Evolutionary conservation across 2,329 filamentous ascomycete species (phyloP).

Genomic region (Cladosporium sp.): DNA sequence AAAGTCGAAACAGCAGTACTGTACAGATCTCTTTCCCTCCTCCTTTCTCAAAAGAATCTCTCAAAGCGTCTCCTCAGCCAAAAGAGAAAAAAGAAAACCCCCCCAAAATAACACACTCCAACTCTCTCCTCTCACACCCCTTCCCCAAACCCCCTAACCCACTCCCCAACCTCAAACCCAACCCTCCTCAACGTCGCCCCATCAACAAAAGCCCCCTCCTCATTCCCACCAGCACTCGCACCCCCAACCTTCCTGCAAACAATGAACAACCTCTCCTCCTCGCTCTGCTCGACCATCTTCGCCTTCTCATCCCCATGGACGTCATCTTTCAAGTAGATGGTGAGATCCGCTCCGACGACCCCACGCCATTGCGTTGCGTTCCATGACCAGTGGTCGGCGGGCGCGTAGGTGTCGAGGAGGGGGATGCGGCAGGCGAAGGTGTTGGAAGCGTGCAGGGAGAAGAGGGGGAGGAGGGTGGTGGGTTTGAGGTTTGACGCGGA

Average conservation of each 20-base stretch:
- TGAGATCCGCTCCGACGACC: slow-evolving; percentile 74
- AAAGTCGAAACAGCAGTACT: too few species aligned
- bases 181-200: slow-evolving; percentile 62
- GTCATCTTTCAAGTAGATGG: slow-evolving; percentile 58
- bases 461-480: slow-evolving; percentile 72
- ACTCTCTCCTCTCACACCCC: neutral
- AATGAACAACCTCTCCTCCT: slow-evolving; percentile 39
- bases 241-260: slow-evolving; percentile 30
- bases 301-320: slow-evolving; percentile 21
- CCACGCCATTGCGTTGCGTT: slow-evolving; percentile 91
- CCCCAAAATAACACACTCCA: too few species aligned
- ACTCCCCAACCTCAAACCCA: slow-evolving; percentile 85
- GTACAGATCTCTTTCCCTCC: too few species aligned
- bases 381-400: slow-evolving; percentile 96
- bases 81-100: too few species aligned
- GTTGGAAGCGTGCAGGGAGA: slow-evolving; percentile 75
- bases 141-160: slow-evolving; percentile 48
- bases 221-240: slow-evolving; percentile 28
- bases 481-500: slow-evolving; percentile 45
- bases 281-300: slow-evolving; percentile 34
- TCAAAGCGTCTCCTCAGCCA: too few species aligned
- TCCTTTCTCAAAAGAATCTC: too few species aligned
- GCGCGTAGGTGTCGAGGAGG: slow-evolving; percentile 71
- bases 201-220: slow-evolving; percentile 30
- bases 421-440: slow-evolving; percentile 68